Evolutionary conservation across 441 rosid genomes (phyloP).

Genomic region (Lepidium campestre): DNA sequence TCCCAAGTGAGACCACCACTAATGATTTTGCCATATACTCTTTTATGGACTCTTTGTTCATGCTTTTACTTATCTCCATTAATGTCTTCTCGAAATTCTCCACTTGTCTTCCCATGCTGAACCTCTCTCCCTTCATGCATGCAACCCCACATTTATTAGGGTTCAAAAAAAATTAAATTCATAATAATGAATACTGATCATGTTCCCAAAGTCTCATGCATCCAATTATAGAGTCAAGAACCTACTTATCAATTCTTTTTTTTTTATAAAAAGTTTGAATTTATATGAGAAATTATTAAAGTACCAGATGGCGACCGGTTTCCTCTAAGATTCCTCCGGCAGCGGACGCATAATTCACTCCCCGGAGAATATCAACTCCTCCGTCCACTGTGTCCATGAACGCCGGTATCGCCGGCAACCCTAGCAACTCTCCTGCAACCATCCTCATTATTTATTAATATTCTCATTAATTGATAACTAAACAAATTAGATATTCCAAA

Average conservation of each 20-base stretch:
- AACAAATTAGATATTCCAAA: not conserved
- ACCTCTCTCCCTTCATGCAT: slow-evolving; percentile 60
- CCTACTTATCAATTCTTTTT: not conserved
- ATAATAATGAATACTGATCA: not conserved
- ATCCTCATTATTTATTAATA: not conserved
- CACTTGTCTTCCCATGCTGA: slow-evolving; percentile 70
- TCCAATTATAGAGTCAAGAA: not conserved
- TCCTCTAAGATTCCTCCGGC: slow-evolving; percentile 95
- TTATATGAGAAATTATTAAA: not conserved
- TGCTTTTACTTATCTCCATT: slow-evolving; percentile 38
- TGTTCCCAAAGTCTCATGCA: not conserved
- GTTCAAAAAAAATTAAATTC: too few species aligned
- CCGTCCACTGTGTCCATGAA: slow-evolving; percentile 56
- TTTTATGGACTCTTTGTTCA: slow-evolving; percentile 25
- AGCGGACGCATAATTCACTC: slow-evolving; percentile 80
- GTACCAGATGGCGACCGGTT: slow-evolving; percentile 63
- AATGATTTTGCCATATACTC: slow-evolving; percentile 49
- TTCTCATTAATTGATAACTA: not conserved
- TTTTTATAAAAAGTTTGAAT: not conserved
- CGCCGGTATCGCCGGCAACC: slow-evolving; percentile 55
- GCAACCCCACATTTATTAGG: not conserved
- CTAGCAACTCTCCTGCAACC: slow-evolving; percentile 51
- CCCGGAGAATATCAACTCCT: slow-evolving; percentile 51
- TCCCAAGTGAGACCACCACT: slow-evolving; percentile 61
- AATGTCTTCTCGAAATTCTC: slow-evolving; percentile 63